Percentiles rank a stretch among this genome's conserved stretches.
These are phyloP conservation scores for Thelonectria rubi DNA, from an alignment of 2,329 filamentous ascomycete species.

Conservation along the genomic window DNA sequence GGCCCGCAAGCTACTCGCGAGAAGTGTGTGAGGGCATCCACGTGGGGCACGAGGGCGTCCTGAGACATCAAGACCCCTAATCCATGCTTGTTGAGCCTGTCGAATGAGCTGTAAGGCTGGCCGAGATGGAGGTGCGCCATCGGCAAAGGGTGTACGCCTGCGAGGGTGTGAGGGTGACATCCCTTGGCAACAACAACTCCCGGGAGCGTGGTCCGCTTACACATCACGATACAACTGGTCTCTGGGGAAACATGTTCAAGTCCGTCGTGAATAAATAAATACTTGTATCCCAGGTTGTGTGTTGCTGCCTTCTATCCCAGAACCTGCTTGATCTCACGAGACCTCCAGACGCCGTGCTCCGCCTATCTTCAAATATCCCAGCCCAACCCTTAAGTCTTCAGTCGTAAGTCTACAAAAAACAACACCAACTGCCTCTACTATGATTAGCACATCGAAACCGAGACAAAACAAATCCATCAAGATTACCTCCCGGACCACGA, in stretches of 20 bases:
- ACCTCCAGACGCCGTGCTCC: not conserved
- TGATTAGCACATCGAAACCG: not conserved
- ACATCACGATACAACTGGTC: not conserved
- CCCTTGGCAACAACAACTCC: conserved; percentile 8
- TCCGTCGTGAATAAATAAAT: not conserved
- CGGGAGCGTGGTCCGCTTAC: conserved; percentile 6
- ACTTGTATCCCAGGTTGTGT: not conserved
- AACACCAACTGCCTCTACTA: conserved; percentile 1
- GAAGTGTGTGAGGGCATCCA: not conserved
- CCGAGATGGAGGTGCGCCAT: not conserved
- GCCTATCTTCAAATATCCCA: not conserved
- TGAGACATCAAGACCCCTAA: not conserved
- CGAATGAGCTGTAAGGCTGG: not conserved
- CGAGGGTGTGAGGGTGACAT: not conserved
- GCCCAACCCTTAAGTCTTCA: not conserved
- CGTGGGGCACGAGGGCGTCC: not conserved
- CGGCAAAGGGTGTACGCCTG: too few species aligned
- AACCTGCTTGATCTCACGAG: not conserved
- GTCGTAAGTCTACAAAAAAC: conserved; percentile 5
- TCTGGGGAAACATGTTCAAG: not conserved
- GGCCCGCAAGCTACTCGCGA: not conserved
- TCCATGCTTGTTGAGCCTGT: not conserved
- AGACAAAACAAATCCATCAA: not conserved
- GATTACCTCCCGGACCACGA: conserved; percentile 45
- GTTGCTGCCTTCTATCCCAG: not conserved